Conservation (phyloP, 2,329 filamentous ascomycete genomes). For the Leptodontidium sp. region DNA sequence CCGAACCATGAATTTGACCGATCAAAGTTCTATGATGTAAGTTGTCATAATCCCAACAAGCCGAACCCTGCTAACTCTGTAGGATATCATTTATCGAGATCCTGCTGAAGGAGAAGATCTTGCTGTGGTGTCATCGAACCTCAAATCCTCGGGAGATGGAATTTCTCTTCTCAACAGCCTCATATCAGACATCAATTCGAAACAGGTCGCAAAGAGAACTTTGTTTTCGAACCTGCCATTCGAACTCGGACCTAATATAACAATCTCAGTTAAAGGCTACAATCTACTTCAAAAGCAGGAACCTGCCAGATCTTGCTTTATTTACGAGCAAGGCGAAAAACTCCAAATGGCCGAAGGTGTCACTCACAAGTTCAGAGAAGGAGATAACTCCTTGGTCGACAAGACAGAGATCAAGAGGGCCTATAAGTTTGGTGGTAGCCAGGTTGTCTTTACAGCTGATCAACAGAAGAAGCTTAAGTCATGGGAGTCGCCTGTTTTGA, state of each 20-base stretch:
- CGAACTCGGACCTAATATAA: constrained; percentile 84
- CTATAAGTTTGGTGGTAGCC: constrained; percentile 94
- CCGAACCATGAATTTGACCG: constrained; percentile 77
- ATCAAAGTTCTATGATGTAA: constrained; percentile 88
- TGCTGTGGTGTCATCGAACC: constrained; percentile 59
- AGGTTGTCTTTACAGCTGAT: constrained; percentile 84
- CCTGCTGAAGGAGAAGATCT: constrained; percentile 75
- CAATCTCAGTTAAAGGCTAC: constrained; percentile 93
- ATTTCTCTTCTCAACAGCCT: constrained; percentile 81
- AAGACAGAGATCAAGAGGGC: constrained; percentile 87
- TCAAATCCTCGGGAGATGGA: constrained; percentile 75
- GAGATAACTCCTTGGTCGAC: constrained; percentile 61
- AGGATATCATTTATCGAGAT: constrained; percentile 92
- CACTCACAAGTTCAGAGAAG: constrained; percentile 67
- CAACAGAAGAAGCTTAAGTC: constrained; percentile 80
- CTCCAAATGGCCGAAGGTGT: constrained; percentile 80
- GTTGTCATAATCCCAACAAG: constrained; percentile 35
- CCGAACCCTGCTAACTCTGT: constrained; percentile 34
- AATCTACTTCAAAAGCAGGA: constrained; percentile 86
- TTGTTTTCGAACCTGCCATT: constrained; percentile 88
- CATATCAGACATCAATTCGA: constrained; percentile 88
- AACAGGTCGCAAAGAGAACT: constrained; percentile 83
- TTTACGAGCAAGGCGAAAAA: constrained; percentile 87
- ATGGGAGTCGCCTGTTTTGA: constrained; percentile 84
- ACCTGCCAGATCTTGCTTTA: constrained; percentile 82